Conservation (phyloP, 1,284 basidiomycete species). For the Naganishia sp. region DNA sequence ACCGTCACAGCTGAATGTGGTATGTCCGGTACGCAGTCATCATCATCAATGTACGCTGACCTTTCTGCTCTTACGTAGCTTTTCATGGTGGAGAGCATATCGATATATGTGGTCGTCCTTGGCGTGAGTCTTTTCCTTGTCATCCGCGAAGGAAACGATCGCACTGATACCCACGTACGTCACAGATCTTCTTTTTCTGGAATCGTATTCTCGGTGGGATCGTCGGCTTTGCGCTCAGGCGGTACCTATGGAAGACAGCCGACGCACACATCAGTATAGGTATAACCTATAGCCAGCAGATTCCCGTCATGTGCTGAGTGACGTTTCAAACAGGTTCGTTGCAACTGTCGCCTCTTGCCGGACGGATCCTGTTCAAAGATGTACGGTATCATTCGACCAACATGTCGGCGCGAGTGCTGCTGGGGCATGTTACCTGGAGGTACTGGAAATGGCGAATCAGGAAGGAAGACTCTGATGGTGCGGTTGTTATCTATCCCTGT, state of each 20-base stretch:
- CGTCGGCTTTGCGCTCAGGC: constrained; percentile 54
- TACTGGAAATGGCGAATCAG: constrained; percentile 81
- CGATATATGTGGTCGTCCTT: constrained; percentile 66
- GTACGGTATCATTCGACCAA: constrained; percentile 85
- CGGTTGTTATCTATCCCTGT: constrained; percentile 40
- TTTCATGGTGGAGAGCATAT: constrained; percentile 70
- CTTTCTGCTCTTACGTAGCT: constrained; percentile 46
- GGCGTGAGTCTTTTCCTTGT: constrained; percentile 36
- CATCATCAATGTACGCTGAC: neutral
- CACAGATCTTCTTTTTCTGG: constrained; percentile 79
- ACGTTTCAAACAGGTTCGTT: constrained; percentile 66
- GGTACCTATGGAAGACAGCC: constrained; percentile 49
- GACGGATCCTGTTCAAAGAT: constrained; percentile 81
- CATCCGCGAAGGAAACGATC: neutral
- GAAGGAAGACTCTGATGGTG: constrained; percentile 53
- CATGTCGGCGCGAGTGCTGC: constrained; percentile 76
- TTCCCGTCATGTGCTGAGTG: neutral
- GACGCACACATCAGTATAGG: constrained; percentile 51
- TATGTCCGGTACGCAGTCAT: neutral
- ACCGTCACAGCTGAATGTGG: constrained; percentile 29
- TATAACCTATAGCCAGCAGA: neutral
- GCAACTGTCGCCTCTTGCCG: constrained; percentile 83
- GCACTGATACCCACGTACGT: neutral
- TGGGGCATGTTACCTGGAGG: constrained; percentile 81
- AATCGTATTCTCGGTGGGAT: constrained; percentile 75